A percentile compares a stretch with the other conserved stretches of the same genome.
Conservation (phyloP, 176 grass and related monocot genomes). For the Ampelocalamus luodianensis region DNA sequence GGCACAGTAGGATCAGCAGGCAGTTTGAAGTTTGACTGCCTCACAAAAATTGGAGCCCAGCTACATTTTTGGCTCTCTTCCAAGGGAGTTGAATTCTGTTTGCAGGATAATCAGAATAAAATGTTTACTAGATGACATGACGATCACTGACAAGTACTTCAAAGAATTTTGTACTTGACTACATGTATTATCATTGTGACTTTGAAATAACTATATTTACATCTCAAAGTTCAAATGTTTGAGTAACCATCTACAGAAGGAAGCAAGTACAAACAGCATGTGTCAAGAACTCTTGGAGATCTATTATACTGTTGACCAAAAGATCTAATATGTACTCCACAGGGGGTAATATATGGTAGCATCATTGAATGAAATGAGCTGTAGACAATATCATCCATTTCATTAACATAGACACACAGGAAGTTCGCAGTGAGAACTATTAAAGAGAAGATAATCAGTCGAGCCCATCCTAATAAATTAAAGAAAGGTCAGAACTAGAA, state of each 20-base stretch:
- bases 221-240: constrained; percentile 1
- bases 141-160: neutral
- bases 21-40: constrained; percentile 96
- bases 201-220: neutral
- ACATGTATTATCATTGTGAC: neutral
- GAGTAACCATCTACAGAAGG: neutral
- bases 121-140: constrained; percentile 32
- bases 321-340: neutral
- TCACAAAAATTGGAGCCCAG: constrained; percentile 88
- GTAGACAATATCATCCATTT: neutral
- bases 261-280: neutral
- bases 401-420: neutral
- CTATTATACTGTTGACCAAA: neutral
- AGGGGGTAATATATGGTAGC: neutral
- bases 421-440: neutral
- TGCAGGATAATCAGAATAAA: constrained; percentile 28
- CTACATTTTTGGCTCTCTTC: constrained; percentile 75
- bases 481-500: neutral
- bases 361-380: constrained; percentile 10
- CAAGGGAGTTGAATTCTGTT: constrained; percentile 70
- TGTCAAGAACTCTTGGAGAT: neutral
- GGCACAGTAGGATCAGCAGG: constrained; percentile 77
- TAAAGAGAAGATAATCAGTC: neutral
- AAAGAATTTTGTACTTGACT: neutral
- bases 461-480: neutral